Conservation (phyloP, 192 early-diverging fungal species). For the Coemansia sp. region DNA sequence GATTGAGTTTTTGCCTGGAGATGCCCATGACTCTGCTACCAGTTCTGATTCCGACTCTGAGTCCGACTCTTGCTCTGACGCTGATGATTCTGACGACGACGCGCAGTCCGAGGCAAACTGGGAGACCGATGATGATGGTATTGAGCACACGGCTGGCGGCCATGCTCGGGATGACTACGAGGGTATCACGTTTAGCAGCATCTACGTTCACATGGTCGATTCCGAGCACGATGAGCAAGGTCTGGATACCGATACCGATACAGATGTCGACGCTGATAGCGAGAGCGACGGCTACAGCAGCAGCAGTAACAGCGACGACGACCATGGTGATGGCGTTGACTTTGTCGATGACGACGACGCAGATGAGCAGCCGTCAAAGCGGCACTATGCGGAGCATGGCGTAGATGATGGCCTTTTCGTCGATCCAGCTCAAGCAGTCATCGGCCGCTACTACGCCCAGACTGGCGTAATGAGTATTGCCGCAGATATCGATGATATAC, state of each 20-base stretch:
- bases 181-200: slow-evolving; percentile 10
- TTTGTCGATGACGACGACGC: background rate
- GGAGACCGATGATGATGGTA: slow-evolving; percentile 1
- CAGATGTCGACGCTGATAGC: slow-evolving; percentile 11
- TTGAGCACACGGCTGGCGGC: background rate
- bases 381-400: background rate
- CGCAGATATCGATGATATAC: slow-evolving; percentile 49
- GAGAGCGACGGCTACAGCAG: slow-evolving; percentile 11
- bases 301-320: slow-evolving; percentile 8
- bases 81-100: slow-evolving; percentile 5
- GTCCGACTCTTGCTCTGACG: background rate
- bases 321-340: background rate
- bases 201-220: background rate
- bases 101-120: slow-evolving; percentile 8
- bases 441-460: slow-evolving; percentile 47
- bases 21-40: background rate
- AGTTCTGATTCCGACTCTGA: background rate
- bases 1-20: slow-evolving; percentile 21
- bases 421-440: slow-evolving; percentile 40
- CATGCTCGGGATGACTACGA: slow-evolving; percentile 1
- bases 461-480: slow-evolving; percentile 26
- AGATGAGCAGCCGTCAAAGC: background rate
- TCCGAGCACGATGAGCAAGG: slow-evolving; percentile 7
- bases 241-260: slow-evolving; percentile 7
- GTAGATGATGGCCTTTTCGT: slow-evolving; percentile 22